Evolutionary conservation across 164 flowering plant genomes (phyloP).

Genomic region (Malania oleifera): DNA sequence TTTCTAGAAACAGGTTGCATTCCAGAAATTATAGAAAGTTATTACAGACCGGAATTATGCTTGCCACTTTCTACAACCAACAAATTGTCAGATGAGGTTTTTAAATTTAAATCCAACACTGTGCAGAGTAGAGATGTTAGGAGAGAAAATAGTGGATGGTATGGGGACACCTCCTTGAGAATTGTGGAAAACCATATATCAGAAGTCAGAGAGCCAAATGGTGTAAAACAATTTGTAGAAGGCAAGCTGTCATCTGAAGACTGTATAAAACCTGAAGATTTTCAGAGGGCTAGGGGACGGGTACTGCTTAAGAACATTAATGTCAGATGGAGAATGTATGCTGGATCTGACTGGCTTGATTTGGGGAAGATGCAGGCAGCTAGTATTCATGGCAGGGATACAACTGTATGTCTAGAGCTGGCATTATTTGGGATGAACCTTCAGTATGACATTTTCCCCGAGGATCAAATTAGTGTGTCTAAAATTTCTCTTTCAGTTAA

Average conservation of each 20-base stretch:
- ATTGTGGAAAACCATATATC: constrained; percentile 73
- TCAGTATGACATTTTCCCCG: constrained; percentile 61
- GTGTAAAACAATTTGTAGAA: constrained; percentile 18
- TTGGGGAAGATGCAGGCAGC: constrained; percentile 14
- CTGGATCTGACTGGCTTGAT: constrained; percentile 75
- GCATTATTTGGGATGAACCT: constrained; percentile 48
- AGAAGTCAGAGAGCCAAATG: constrained; percentile 20
- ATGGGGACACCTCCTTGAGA: constrained; percentile 43
- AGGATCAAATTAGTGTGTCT: constrained; percentile 60
- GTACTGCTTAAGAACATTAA: constrained; percentile 56
- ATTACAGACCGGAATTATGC: constrained; percentile 54
- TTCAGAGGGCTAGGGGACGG: constrained; percentile 40
- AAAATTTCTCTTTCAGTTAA: constrained; percentile 56
- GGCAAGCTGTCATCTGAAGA: constrained; percentile 19
- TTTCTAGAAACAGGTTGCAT: constrained; percentile 23
- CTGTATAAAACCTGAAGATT: constrained; percentile 21
- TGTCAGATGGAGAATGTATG: constrained; percentile 75
- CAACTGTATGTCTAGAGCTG: constrained; percentile 60
- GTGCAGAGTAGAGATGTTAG: constrained; percentile 19
- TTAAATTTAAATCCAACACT: constrained; percentile 20
- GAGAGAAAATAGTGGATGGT: constrained; percentile 65
- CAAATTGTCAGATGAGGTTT: constrained; percentile 17
- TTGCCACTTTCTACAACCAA: constrained; percentile 30
- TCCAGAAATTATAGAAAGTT: constrained; percentile 73
- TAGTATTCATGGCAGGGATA: constrained; percentile 46